Evolutionary conservation across 176 grass and related monocot species (phyloP), one percentile per base, ranked within the genome.

Genomic region (Aechmea fasciata): DNA sequence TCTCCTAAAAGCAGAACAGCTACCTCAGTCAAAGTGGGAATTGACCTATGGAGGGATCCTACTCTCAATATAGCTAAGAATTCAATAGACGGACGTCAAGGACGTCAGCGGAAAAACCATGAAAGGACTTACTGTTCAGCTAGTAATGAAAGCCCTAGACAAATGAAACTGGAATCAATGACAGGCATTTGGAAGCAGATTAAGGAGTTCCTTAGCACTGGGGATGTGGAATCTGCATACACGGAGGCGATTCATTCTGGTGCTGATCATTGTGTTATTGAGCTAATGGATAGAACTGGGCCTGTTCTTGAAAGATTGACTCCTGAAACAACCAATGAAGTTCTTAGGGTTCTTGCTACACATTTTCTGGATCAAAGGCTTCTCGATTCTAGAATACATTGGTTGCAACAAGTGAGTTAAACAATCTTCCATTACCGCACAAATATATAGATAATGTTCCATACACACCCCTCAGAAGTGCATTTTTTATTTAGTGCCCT

Each of bases 231-330:
- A 74, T 77, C 89, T 79, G 87, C 87, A 65, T 99, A 93, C 52
- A 64, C 67, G 10, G 82, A 82, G 72, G 87, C 85, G 64, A 77
- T 99, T 14, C 80, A 72, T 74, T 83, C 71, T 67, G 77, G 80
- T 70, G 84, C 85, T 82, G 75, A 64, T 70, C 76, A 69, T 74
- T 79, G 81, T 64, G 62, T 99, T 13, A 73, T 90, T 76, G 74
- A 87, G 65, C 59, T 99, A 54, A 99, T 99, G 94, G 84, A 99
- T 69, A 85, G 78, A 85, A 99, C 94, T 67, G 86, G 94, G 63
- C 89, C 94, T 75, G 77, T 99, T 74, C 84, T 99, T 48, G 76
- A 88, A 53, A 90, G 80, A 63, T 75, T 99, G 49, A 85, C 94
- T 3, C 63, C 80, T 66, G 87, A 90, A 73, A 99, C 87, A 47